A percentile compares a stretch with the other conserved stretches of the same genome.
These are phyloP conservation scores for Fusarium abutilonis DNA, from an alignment of 2,329 filamentous ascomycete genomes.

Conservation along the genomic window DNA sequence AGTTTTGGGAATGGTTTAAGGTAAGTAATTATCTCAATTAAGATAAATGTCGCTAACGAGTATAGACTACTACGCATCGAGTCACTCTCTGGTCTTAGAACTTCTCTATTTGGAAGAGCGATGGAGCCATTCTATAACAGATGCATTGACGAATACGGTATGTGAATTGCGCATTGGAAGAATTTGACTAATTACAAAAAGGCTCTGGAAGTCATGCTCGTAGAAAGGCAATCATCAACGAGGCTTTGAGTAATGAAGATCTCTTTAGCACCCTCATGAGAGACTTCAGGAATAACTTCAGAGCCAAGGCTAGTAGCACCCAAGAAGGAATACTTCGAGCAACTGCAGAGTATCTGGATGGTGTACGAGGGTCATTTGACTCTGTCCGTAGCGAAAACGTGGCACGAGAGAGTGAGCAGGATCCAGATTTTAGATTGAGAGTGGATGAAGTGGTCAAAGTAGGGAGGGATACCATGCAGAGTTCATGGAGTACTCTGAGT, in stretches of 20 bases:
- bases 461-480: slow-evolving; percentile 13
- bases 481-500: slow-evolving; percentile 7
- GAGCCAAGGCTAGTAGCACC: slow-evolving; percentile 26
- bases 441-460: slow-evolving; percentile 37
- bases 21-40: not conserved
- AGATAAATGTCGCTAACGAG: not conserved
- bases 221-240: slow-evolving; percentile 50
- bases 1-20: slow-evolving; percentile 30
- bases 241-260: slow-evolving; percentile 34
- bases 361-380: slow-evolving; percentile 47
- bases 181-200: slow-evolving; percentile 20
- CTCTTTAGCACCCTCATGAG: slow-evolving; percentile 49
- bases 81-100: slow-evolving; percentile 50
- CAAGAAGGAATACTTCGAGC: slow-evolving; percentile 37
- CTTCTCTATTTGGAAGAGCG: slow-evolving; percentile 50
- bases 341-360: slow-evolving; percentile 40
- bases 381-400: slow-evolving; percentile 53
- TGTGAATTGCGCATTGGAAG: not conserved
- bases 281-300: slow-evolving; percentile 42
- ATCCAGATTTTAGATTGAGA: slow-evolving; percentile 49
- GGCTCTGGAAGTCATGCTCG: slow-evolving; percentile 49
- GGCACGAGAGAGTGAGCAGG: slow-evolving; percentile 50
- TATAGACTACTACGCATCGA: slow-evolving; percentile 49
- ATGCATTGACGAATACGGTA: slow-evolving; percentile 50
- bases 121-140: slow-evolving; percentile 51